These are phyloP conservation scores for Diaporthe capsici DNA, from an alignment of 2,329 filamentous ascomycete species.

Conservation along the genomic window DNA sequence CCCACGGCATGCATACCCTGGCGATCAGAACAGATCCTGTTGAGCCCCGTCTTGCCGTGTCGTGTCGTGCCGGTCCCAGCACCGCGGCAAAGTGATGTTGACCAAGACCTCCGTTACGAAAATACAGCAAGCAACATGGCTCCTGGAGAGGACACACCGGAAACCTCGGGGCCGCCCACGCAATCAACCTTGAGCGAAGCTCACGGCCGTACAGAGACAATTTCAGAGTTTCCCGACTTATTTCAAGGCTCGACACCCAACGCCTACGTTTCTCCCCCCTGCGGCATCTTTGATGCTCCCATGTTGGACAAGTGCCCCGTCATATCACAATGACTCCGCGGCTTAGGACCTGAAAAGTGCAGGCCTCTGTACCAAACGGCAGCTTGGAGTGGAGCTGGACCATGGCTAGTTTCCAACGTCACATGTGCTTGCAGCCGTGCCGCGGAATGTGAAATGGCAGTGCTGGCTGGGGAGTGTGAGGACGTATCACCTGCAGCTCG, in stretches of 20 bases:
- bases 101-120: background rate
- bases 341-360: background rate
- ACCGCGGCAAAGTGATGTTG: background rate
- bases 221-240: background rate
- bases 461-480: background rate
- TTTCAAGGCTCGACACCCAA: background rate
- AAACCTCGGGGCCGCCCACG: conserved; percentile 14
- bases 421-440: conserved; percentile 30
- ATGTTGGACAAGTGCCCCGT: background rate
- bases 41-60: conserved; percentile 5
- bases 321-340: background rate
- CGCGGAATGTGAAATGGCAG: background rate
- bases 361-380: background rate
- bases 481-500: conserved; percentile 5
- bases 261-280: background rate
- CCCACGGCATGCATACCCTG: background rate
- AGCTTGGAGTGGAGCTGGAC: conserved; percentile 28
- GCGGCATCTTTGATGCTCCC: background rate
- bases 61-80: conserved; percentile 19
- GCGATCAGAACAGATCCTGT: conserved; percentile 14
- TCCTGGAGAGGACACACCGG: background rate
- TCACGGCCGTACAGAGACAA: conserved; percentile 37
- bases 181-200: conserved; percentile 1
- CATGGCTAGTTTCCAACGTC: background rate
- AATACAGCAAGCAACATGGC: conserved; percentile 1